Base-by-base conservation (phyloP, 2,329 filamentous ascomycete genomes). In the Ophiosphaerella herpotricha region DNA sequence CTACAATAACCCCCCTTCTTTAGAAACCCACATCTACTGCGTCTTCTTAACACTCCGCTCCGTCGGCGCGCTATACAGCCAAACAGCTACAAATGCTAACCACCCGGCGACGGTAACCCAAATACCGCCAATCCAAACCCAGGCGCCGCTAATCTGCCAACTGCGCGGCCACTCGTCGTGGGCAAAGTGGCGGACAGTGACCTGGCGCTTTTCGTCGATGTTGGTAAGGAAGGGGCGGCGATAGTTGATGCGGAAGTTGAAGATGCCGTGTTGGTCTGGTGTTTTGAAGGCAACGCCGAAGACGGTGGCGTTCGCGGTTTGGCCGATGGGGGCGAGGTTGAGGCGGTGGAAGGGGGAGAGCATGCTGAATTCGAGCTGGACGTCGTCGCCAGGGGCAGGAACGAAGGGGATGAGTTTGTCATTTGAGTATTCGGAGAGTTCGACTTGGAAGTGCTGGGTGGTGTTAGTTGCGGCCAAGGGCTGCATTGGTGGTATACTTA, bases 351-450 rank as follows among this genome's bases (percentile, higher is more conserved):
- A 97, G 48, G 94, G 93, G 1, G 93, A 97, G 39, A 99, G 88
- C 94, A 97, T 99, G 78, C 87, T 92, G 80, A 97, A 97, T 75
- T 99, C 94, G 55, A 99, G 89, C 75, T 99, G 94, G 31, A 99
- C 71, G 24, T 80, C 81, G 71, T 99, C 94, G 55, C 77, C 80
- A 7, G 80, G 69, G 18, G 90, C 86, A 16, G 89, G 79, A 35
- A 78, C 79, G 76, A 91, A 97, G 39, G 92, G 89, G 5, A 79
- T 76, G 79, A 87, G 95, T 68, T 85, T 83, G 72, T 90, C 85
- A 77, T 85, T 86, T 42, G 77, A 76, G 74, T 91, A 96, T 74
- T 97, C 91, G 23, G 92, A 96, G 46, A 99, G 68, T 58, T 93
- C 92, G 70, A 97, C 93, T 67, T 82, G 83, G 79, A 92, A 97